Base-by-base conservation (phyloP, 495 filamentous ascomycete species). In the Tuber melanosporum region DNA sequence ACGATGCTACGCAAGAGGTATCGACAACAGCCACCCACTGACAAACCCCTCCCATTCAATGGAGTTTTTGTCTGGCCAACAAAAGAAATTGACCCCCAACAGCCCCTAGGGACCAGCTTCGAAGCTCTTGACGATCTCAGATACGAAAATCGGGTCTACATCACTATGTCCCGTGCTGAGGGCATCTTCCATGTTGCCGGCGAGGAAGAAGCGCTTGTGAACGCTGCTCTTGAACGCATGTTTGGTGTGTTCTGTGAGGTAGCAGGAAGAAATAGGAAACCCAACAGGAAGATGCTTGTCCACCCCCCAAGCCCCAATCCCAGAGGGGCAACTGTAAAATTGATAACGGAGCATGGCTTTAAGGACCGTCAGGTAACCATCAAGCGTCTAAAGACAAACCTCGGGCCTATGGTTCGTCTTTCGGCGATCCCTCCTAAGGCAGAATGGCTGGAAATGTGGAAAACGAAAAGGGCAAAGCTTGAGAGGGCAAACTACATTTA, bases 91-190 rank as follows among this genome's bases (percentile, higher is more conserved):
- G 77, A 73, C 45, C 79, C 82, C 2, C 82, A 82, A 36, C n/a
- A 71, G 8, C 45, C 75, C 43, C 74, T 83, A 17, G 82, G 82
- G 15, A 19, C 26, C 70, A 75, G 73, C 32, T 76, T 78, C 46
- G 82, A 83, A 62, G 41, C 26, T 3, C 75, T 83, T n/a, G 82
- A 83, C 72, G 75, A 77, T 71, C 74, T 83, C n/a, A 76, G 79
- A 42, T 75, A 76, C 19, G 82, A 83, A 36, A 76, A 77, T 32
- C 70, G 78, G 46, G 82, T 83, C 46, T 83, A 80, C 46, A 80
- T 83, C n/a, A 6, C 72, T 12, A 72, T 47, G 32, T 14, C 47
- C 17, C 62, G 82, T 12, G 73, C 71, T 66, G 66, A 32, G 42
- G 71, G 49, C 41, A 72, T 77, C 71, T 77, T 83, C 62, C 41